Conservation (phyloP, 1,284 basidiomycete species). For the Apiotrichum sp. region DNA sequence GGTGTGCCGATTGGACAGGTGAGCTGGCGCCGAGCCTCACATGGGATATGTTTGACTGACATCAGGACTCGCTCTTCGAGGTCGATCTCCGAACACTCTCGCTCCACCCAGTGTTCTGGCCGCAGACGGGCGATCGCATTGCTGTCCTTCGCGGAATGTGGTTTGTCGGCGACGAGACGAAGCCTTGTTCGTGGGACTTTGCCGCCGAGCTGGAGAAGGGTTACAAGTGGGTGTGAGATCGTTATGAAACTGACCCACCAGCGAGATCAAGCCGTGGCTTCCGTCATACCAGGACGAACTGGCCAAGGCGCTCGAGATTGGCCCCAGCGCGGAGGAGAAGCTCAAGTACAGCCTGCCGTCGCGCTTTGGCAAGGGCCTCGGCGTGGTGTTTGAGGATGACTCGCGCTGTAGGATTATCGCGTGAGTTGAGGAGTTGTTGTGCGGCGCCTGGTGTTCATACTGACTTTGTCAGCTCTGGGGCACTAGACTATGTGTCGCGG, state of each 20-base stretch:
- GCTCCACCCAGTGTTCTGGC: slow-evolving; percentile 54
- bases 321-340: slow-evolving; percentile 52
- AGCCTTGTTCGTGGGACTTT: slow-evolving; percentile 49
- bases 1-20: slow-evolving; percentile 47
- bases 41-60: not conserved
- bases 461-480: slow-evolving; percentile 26
- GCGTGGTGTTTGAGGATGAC: slow-evolving; percentile 52
- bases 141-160: slow-evolving; percentile 52
- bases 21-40: slow-evolving; percentile 5
- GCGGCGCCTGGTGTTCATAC: not conserved
- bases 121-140: slow-evolving; percentile 48
- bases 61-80: slow-evolving; percentile 48
- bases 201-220: slow-evolving; percentile 51
- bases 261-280: slow-evolving; percentile 46
- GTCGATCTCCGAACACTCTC: slow-evolving; percentile 40
- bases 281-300: slow-evolving; percentile 52
- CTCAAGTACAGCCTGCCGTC: slow-evolving; percentile 48
- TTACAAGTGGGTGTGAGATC: slow-evolving; percentile 36
- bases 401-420: slow-evolving; percentile 48
- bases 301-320: slow-evolving; percentile 48
- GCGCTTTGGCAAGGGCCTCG: slow-evolving; percentile 42
- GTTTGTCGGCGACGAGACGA: slow-evolving; percentile 50
- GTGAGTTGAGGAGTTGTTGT: slow-evolving; percentile 25
- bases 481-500: slow-evolving; percentile 41
- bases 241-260: slow-evolving; percentile 3